Evolutionary conservation across 176 grass and related monocot genomes (phyloP).

Genomic region (Oryza coarctata): DNA sequence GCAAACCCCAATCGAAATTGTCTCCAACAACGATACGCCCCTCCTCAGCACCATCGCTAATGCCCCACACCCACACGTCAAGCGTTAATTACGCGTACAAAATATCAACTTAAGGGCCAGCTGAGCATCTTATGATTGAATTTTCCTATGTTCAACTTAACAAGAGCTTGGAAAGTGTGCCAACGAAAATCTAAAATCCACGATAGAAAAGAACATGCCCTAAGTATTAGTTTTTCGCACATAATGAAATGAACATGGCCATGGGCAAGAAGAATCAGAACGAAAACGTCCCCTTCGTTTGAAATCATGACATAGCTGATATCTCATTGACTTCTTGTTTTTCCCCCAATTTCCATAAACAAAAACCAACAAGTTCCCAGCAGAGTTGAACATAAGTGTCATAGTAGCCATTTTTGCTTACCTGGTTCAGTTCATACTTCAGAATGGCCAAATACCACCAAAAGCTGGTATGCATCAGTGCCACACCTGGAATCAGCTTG

Average conservation of each 20-base stretch:
- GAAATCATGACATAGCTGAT: too few species aligned
- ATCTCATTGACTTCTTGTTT: too few species aligned
- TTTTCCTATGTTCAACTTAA: too few species aligned
- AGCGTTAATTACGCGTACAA: not conserved
- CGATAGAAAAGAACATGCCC: too few species aligned
- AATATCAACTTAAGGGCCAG: not conserved
- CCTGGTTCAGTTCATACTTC: constrained; percentile 10
- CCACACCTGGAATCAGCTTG: not conserved
- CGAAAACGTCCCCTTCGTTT: not conserved
- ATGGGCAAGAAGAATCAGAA: not conserved
- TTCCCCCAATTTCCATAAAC: not conserved
- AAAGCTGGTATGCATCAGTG: not conserved
- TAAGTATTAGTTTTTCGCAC: too few species aligned
- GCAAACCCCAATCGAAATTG: not conserved
- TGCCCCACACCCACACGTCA: not conserved
- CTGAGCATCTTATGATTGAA: too few species aligned
- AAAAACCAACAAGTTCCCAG: not conserved
- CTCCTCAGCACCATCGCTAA: not conserved
- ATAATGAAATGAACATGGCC: not conserved
- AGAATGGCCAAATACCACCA: not conserved
- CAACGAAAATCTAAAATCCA: too few species aligned
- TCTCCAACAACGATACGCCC: not conserved
- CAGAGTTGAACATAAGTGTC: not conserved
- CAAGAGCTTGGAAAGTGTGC: too few species aligned
- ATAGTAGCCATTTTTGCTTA: not conserved